phyloP scores from a whole-genome alignment of 148 eudicot genomes.

The Talinum fruticosum region DNA sequence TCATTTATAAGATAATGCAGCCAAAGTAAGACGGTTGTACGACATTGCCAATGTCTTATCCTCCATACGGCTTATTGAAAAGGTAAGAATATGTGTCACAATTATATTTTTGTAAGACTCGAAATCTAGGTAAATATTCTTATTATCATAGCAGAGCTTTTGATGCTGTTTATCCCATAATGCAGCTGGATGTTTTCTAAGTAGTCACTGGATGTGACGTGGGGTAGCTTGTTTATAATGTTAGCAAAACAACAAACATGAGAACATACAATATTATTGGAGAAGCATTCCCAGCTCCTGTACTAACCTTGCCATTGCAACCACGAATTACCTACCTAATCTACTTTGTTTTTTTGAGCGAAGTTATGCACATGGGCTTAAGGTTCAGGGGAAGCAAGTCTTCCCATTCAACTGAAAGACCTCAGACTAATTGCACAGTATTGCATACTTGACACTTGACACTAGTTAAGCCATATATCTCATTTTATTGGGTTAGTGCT shows the following conservation, averaged over 20 bases:
- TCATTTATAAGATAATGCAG: slow-evolving; percentile 54
- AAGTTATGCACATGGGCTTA: neutral
- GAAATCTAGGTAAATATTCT: neutral
- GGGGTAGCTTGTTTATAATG: neutral
- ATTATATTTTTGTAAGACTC: too few relatives aligned
- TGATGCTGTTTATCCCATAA: neutral
- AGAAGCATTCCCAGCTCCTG: too few relatives aligned
- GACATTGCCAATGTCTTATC: slow-evolving; percentile 95
- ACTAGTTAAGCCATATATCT: neutral
- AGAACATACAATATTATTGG: neutral
- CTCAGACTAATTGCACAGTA: neutral
- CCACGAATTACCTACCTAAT: neutral
- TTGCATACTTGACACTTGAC: neutral
- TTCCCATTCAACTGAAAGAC: neutral
- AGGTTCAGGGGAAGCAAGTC: neutral
- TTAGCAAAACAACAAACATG: neutral
- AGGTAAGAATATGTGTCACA: slow-evolving; percentile 41
- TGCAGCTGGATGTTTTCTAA: neutral
- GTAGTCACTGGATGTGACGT: neutral
- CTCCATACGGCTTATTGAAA: slow-evolving; percentile 88
- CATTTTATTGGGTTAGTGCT: neutral
- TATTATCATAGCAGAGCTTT: neutral
- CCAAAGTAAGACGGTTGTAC: slow-evolving; percentile 89
- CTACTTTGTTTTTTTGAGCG: neutral
- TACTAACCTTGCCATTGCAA: too few relatives aligned